phyloP scores from a whole-genome alignment of 805 yeast genomes.

The Saccharomycopsis sp. region DNA sequence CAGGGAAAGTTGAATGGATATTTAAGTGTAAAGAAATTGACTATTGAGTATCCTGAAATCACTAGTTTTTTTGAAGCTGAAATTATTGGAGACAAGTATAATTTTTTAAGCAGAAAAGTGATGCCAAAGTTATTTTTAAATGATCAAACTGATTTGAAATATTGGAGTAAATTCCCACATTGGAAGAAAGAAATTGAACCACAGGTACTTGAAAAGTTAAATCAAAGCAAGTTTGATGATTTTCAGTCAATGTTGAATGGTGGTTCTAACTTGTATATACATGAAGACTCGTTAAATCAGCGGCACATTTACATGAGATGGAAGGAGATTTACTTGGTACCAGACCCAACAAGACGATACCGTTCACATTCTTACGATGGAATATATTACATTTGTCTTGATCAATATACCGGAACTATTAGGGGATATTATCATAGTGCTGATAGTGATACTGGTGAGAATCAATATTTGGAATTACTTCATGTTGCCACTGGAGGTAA shows the following conservation, averaged over 20 bases:
- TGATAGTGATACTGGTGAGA: slow-evolving; percentile 69
- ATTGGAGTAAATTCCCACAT: slow-evolving; percentile 18
- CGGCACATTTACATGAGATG: slow-evolving; percentile 80
- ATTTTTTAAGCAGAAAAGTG: slow-evolving; percentile 31
- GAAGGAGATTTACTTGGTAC: slow-evolving; percentile 85
- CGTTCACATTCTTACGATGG: slow-evolving; percentile 86
- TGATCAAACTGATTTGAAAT: slow-evolving; percentile 14
- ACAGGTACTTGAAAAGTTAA: slow-evolving; percentile 4
- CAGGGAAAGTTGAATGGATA: slow-evolving; percentile 49
- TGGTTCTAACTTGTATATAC: slow-evolving; percentile 21
- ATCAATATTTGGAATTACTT: slow-evolving; percentile 66
- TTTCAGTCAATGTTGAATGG: neutral
- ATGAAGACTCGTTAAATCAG: slow-evolving; percentile 30
- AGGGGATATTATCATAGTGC: slow-evolving; percentile 79
- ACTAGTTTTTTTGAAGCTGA: slow-evolving; percentile 72
- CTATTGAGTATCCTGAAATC: slow-evolving; percentile 60
- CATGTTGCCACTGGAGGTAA: slow-evolving; percentile 45
- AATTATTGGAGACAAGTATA: slow-evolving; percentile 46
- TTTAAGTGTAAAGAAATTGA: slow-evolving; percentile 60
- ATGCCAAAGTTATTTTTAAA: slow-evolving; percentile 3
- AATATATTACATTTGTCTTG: slow-evolving; percentile 80
- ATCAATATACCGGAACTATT: slow-evolving; percentile 67
- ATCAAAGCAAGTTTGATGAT: neutral
- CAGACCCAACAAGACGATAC: slow-evolving; percentile 51
- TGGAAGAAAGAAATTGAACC: slow-evolving; percentile 12